These are phyloP conservation scores for Trichoderma breve DNA, from an alignment of 2,329 filamentous ascomycete genomes.

Conservation along the genomic window DNA sequence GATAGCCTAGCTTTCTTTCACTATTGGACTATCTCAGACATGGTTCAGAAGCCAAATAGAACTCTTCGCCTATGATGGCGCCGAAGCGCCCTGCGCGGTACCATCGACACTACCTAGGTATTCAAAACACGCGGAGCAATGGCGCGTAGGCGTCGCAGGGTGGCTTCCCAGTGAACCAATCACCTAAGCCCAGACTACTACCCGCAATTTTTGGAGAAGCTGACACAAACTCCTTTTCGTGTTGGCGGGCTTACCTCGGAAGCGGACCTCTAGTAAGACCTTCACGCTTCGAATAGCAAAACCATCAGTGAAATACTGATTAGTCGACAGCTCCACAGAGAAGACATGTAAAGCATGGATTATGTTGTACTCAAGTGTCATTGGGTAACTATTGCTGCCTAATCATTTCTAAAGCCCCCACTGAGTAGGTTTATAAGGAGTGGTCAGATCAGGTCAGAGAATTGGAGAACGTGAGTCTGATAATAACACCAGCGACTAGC, in stretches of 20 bases:
- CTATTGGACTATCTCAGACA: too few species aligned
- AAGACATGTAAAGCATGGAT: neutral
- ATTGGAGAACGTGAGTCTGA: neutral
- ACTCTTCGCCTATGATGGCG: too few species aligned
- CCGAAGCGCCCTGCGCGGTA: too few species aligned
- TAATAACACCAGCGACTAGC: neutral
- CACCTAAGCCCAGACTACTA: too few species aligned
- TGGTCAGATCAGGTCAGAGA: neutral
- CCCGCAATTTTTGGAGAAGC: too few species aligned
- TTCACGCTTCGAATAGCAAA: neutral
- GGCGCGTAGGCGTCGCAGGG: too few species aligned
- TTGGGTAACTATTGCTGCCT: neutral
- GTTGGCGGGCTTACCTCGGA: neutral
- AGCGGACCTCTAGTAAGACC: neutral
- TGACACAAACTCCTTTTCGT: neutral
- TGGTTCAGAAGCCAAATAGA: too few species aligned
- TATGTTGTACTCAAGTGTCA: neutral
- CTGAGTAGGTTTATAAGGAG: neutral
- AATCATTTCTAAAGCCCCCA: neutral
- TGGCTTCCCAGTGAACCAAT: too few species aligned
- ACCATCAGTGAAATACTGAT: neutral
- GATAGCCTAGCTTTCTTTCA: too few species aligned
- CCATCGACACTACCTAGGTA: too few species aligned
- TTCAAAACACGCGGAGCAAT: too few species aligned
- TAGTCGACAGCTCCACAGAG: neutral